Evolutionary conservation across 495 filamentous ascomycete species (phyloP), one percentile per base, ranked within the genome.

Genomic region (Daldinia vernicosa): DNA sequence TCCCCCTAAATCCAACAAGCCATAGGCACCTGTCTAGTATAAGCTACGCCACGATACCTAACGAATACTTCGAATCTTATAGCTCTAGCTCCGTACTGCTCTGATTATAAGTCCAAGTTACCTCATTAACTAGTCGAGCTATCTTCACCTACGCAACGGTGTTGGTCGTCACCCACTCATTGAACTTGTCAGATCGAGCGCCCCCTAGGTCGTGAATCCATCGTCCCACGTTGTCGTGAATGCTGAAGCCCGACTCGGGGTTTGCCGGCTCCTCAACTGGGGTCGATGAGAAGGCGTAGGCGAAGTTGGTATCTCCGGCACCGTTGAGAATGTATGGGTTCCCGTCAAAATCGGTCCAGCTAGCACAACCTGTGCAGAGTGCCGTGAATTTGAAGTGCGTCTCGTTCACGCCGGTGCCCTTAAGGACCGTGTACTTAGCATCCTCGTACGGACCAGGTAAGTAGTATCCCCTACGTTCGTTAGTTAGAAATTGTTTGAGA

Each of bases 351-450:
- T 83, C 81, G 19, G 78, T 75, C 82, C 82, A 84, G 39, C 68
- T 69, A 4, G 79, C 76, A 71, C 81, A 83, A 51, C 82, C 82
- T 39, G 71, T 77, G 75, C 81, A 83, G 33, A 77, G 74, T 55
- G 80, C 78, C 30, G 81, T 83, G 60, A 83, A 62, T 45, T 83
- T 81, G 75, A 77, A 83, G 63, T 84, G 81, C 9, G 82, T 84
- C 17, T 72, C 81, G 76, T 84, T 84, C 75, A 79, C 67, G 58
- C 75, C 62, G 7, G 81, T 81, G 27, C 81, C 81, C 40, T 78
- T 80, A 1, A 84, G 78, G 0, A 84, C 72, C 15, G 74, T 82
- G 75, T 83, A 82, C 35, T 66, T 75, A 7, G 81, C 66, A 47
- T 69, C 70, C 3, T 72, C 67, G 60, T 82, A 80, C 22, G 51